These are phyloP conservation scores for Xerocomus minutiporus DNA, from an alignment of 1,284 basidiomycete genomes.

Conservation along the genomic window DNA sequence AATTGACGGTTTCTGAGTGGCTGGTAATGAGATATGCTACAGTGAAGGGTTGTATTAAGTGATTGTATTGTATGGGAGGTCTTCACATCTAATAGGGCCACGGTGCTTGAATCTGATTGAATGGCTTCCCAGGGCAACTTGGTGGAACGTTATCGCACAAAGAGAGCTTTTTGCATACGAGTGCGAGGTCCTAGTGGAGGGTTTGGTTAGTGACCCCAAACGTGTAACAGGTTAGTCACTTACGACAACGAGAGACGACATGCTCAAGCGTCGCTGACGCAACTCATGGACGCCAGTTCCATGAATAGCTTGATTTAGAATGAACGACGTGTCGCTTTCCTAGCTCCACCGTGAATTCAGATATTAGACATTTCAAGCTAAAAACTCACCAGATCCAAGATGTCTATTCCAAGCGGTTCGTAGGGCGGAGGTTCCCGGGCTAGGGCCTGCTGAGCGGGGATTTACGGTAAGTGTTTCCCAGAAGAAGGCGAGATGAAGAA, in stretches of 20 bases:
- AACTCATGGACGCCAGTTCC: not conserved
- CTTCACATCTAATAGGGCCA: not conserved
- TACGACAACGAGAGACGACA: slow-evolving; percentile 26
- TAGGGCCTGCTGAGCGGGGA: slow-evolving; percentile 4
- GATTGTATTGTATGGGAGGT: not conserved
- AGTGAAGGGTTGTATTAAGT: not conserved
- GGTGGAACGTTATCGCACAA: not conserved
- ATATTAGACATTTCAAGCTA: not conserved
- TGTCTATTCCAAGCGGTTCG: not conserved
- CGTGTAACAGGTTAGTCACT: slow-evolving; percentile 2
- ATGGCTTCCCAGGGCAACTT: not conserved
- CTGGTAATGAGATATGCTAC: not conserved
- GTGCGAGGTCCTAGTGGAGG: slow-evolving; percentile 25
- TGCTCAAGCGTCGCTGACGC: slow-evolving; percentile 15
- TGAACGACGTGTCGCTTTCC: slow-evolving; percentile 7
- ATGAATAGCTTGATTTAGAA: slow-evolving; percentile 12
- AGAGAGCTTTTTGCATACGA: slow-evolving; percentile 9
- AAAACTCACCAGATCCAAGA: slow-evolving; percentile 4
- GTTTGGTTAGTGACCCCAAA: not conserved
- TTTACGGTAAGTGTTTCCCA: slow-evolving; percentile 8
- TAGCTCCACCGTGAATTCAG: slow-evolving; percentile 8
- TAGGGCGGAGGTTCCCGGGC: not conserved
- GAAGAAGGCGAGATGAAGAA: not conserved
- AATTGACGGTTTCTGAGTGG: not conserved
- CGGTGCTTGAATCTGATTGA: no score